Evolutionary conservation across 2,329 filamentous ascomycete genomes (phyloP), one percentile per base, ranked within the genome.

Genomic region (Phaeosphaeria sp.): DNA sequence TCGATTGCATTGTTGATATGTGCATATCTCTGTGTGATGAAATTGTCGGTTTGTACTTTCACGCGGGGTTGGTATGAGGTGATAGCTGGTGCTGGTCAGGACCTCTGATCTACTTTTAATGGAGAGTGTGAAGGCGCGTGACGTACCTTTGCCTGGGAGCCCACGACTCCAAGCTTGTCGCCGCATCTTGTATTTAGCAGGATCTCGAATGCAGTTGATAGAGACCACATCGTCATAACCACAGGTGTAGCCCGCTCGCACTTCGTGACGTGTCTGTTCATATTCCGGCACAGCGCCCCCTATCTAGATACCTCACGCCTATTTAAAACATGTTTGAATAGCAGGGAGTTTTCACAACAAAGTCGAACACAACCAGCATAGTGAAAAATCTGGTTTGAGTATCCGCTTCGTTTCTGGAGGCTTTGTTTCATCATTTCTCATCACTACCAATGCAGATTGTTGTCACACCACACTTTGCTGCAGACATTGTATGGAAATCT

Each of bases 81-180:
- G 1, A 71, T 58, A 10, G 69, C 71, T 70, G 13, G 30, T 11
- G 9, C 13, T 36, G 6, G 7, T 36, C 3, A 36, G 30, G 6
- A 15, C 13, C 30, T 36, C 13, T 11, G 11, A 36, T 36, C 13
- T 11, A 7, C 30, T 15, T 13, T 27, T 9, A 27, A 27, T 4
- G 9, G 25, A 9, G 5, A 27, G 4, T 27, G 9, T 5, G 5
- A 27, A 27, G 25, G 25, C 4, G 25, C 25, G 25, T 15, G 3
- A 36, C 13, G 30, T 48, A 68, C 66, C 63, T 64, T 72, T 72
- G 39, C 64, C 60, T 4, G 65, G 64, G 27, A 72, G 63, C 1
- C 69, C 68, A 13, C 65, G 56, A 48, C 72, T 68, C 69, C 70
- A 74, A 9, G 68, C 67, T 9, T 68, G 59, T 11, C 67, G 59